Base-by-base conservation (phyloP, 2,329 filamentous ascomycete species). In the Leptosphaerulina australis region DNA sequence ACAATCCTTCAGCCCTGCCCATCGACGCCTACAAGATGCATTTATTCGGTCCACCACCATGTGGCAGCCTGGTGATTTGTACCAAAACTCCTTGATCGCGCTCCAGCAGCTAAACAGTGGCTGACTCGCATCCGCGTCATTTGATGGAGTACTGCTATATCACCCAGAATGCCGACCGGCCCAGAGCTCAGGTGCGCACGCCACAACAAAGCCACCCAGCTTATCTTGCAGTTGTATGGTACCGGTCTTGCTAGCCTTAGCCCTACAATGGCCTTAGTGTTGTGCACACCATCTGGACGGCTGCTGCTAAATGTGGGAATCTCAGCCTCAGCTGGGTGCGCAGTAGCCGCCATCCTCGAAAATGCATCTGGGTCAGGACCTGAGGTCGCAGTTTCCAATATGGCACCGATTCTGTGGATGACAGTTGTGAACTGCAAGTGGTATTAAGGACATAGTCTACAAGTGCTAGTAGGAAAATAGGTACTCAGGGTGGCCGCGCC, bases 1-100 rank as follows among this genome's bases (percentile, higher is more conserved):
- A 33, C 33, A 37, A 25, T 34, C 38, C 35, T 35, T 34, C 25
- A 45, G 46, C 46, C 39, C 17, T 38, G 28, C 26, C 26, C 15
- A 22, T 26, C 20, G 31, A 31, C 39, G n/a, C 15, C 26, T 10
- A 29, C 47, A 38, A 39, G 20, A 48, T 51, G 48, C 30, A n/a
- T 48, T 26, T 36, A 17, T 25, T 48, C 26, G 28, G 43, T 44
- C 35, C 49, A 53, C 53, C 46, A 51, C 29, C 37, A 34, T 22
- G 41, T 4, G 45, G 45, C 41, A 41, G 43, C 20, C 17, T 45
- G 6, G 37, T 38, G 22, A 45, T 52, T 22, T 37, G 36, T 17
- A 53, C 37, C 20, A 47, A 45, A 48, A 31, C 29, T 17, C 29
- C 17, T 20, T 39, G 17, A 50, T 50, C 9, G 14, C 25, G 9